Base-by-base conservation (phyloP, 148 eudicot genomes). In the Gaultheria prostrata region DNA sequence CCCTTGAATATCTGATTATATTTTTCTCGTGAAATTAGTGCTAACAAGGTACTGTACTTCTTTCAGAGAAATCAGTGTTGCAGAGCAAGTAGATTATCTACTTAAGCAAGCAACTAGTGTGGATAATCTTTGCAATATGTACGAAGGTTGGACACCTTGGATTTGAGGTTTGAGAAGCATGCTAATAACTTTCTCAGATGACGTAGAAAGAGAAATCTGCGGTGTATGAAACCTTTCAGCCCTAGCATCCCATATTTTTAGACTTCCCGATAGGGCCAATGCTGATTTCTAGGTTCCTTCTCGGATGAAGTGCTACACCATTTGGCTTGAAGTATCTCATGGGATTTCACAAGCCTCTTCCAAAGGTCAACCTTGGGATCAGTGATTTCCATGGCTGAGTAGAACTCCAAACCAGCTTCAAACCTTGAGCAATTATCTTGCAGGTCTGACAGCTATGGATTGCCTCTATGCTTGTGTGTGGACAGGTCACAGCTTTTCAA, bases 81-180 rank as follows among this genome's bases (percentile, higher is more conserved):
- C 90, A 49, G 99, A 97, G 87, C 99, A 97, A 90, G 99, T 97
- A 65, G 98, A 97, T 81, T 90, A 89, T 89, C 91, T 97, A 83
- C 88, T 97, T 80, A 93, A 94, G 93, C 99, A 94, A 92, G 98
- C 99, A 39, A 97, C 98, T 51, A 93, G 93, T 80, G 80, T 90
- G 82, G 99, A 97, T 90, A 97, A 97, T 83, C 98, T 95, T 80
- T 97, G 99, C 91, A 97, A 92, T 86, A 97, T 97, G 99, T 97
- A 97, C 67, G 99, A 97, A 90, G 99, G 99, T 77, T 97, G 99
- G 99, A 97, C 99, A 79, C 95, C 99, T 56, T 97, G 99, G 99
- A 94, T 97, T 85, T 97, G 90, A 95, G 57, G 51, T 78, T 43
- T 12, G 72, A 67, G 70, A 70, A 83, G 77, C 57, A 56, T 11